A percentile compares a stretch with the other conserved stretches of the same genome.
Evolutionary conservation across 805 yeast genomes (phyloP).

Genomic region (Blastobotrys attinorum): DNA sequence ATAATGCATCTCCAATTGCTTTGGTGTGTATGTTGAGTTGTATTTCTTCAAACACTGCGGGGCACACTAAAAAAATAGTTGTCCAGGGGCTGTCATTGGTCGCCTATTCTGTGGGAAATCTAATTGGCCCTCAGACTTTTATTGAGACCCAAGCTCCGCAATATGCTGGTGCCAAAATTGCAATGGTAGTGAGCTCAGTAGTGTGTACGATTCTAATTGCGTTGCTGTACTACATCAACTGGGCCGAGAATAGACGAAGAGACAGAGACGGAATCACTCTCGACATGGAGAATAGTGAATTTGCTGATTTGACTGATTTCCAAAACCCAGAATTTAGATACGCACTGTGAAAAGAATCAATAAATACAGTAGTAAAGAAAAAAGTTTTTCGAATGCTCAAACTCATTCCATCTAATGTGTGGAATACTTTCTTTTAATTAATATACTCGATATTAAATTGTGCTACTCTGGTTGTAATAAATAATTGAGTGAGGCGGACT

Average conservation of each 20-base stretch:
- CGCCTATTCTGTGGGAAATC: conserved; percentile 62
- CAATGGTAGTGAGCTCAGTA: conserved; percentile 43
- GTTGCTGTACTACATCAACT: conserved; percentile 11
- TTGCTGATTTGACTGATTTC: conserved; percentile 42
- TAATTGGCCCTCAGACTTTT: conserved; percentile 71
- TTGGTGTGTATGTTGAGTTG: conserved; percentile 35
- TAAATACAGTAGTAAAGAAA: too few species aligned
- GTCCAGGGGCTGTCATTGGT: conserved; percentile 52
- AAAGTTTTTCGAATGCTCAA: too few species aligned
- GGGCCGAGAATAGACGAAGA: conserved; percentile 1
- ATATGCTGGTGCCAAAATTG: conserved; percentile 49
- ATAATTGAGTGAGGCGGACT: too few species aligned
- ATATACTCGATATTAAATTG: too few species aligned
- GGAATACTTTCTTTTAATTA: too few species aligned
- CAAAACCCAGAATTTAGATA: conserved; percentile 40
- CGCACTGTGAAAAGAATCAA: conserved; percentile 8
- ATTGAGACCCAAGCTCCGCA: conserved; percentile 48
- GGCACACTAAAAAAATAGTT: conserved; percentile 61
- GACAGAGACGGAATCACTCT: not conserved
- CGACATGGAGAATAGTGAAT: conserved; percentile 12
- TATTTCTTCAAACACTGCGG: conserved; percentile 49
- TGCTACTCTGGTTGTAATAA: too few species aligned
- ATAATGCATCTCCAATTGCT: conserved; percentile 24
- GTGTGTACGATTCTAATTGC: conserved; percentile 36
- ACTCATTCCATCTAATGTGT: too few species aligned